phyloP scores from a whole-genome alignment of 1,284 basidiomycete genomes.

The Pseudozyma tsukubaensis region DNA sequence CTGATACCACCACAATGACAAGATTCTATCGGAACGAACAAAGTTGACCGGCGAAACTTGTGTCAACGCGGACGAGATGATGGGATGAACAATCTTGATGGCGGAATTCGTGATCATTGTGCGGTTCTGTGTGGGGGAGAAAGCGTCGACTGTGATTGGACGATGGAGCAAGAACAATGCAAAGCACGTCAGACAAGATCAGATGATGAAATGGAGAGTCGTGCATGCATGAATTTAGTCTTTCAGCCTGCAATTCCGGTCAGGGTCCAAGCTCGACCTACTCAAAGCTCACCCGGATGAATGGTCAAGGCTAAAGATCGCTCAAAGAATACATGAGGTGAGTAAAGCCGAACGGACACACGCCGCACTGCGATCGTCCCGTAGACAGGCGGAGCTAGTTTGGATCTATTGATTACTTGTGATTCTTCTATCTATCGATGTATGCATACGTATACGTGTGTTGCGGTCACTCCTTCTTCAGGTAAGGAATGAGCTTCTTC shows the following conservation, averaged over 20 bases:
- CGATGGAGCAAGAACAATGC: not conserved
- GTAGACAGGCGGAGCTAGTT: not conserved
- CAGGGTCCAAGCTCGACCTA: too few relatives aligned
- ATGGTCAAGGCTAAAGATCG: too few relatives aligned
- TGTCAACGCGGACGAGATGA: too few relatives aligned
- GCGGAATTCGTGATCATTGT: too few relatives aligned
- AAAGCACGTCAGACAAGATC: conserved; percentile 35
- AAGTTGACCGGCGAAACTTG: too few relatives aligned
- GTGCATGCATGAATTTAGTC: too few relatives aligned
- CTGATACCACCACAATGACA: too few relatives aligned
- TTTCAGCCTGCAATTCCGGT: too few relatives aligned
- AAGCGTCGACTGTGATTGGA: conserved; percentile 20
- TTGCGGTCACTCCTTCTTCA: conserved; percentile 4
- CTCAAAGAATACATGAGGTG: too few relatives aligned
- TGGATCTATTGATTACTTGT: not conserved
- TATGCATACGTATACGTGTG: not conserved
- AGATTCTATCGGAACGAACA: too few relatives aligned
- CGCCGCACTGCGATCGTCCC: not conserved
- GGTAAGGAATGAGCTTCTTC: conserved; percentile 43
- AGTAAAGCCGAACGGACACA: too few relatives aligned
- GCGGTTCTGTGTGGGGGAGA: conserved; percentile 15
- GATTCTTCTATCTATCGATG: not conserved
- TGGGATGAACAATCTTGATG: not conserved
- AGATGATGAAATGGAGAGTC: conserved; percentile 31
- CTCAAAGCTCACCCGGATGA: too few relatives aligned